These are phyloP conservation scores for Fusarium anguioides DNA, from an alignment of 2,329 filamentous ascomycete genomes.

Conservation along the genomic window DNA sequence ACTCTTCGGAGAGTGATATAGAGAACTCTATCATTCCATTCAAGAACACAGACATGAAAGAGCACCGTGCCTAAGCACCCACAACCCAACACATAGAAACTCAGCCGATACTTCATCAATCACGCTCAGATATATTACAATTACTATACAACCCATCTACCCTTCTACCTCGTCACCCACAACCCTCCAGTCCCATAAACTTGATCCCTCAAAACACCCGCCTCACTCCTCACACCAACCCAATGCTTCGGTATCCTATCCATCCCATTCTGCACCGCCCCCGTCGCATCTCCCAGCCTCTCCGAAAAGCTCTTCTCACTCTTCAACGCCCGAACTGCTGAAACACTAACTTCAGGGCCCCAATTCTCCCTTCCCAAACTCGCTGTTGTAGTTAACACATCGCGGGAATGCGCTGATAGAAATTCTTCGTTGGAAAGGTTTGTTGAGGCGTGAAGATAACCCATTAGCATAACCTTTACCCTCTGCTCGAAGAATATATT, in stretches of 20 bases:
- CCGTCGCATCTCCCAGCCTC: conserved; percentile 60
- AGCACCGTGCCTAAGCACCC: no score
- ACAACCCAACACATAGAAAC: no score
- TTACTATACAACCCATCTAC: neutral
- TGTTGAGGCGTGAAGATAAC: conserved; percentile 60
- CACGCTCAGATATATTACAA: neutral
- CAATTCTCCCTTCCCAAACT: conserved; percentile 61
- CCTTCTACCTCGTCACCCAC: conserved; percentile 53
- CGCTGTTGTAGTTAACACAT: conserved; percentile 57
- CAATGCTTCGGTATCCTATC: conserved; percentile 69
- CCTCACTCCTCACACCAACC: conserved; percentile 66
- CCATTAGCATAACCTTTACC: conserved; percentile 69
- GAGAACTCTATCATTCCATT: no score
- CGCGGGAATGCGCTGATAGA: conserved; percentile 50
- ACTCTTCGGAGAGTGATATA: no score
- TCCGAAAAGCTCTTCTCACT: conserved; percentile 58
- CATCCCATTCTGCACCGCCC: conserved; percentile 63
- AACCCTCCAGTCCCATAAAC: conserved; percentile 61
- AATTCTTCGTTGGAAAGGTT: conserved; percentile 36
- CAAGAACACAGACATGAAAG: no score
- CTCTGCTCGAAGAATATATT: conserved; percentile 55
- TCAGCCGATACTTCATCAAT: neutral
- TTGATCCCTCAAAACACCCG: conserved; percentile 60
- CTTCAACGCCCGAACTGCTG: conserved; percentile 53
- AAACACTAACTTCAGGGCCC: conserved; percentile 55